Conservation (phyloP, 176 grass and related monocot species). For the Cymbopogon citratus region DNA sequence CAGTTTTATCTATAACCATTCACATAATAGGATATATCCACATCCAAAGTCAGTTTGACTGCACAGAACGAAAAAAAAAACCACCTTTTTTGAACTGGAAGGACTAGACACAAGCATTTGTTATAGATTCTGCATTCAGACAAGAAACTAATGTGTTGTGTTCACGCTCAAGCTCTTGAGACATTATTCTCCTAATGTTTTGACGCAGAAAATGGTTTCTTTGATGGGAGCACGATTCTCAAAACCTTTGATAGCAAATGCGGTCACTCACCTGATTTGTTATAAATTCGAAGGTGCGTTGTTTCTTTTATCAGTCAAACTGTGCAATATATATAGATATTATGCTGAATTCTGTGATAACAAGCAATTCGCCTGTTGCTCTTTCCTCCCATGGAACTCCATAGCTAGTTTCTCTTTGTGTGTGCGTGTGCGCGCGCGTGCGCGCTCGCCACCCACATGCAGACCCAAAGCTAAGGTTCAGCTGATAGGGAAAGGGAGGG, state of each 20-base stretch:
- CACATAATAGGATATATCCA: neutral
- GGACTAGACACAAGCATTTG: neutral
- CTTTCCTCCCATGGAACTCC: neutral
- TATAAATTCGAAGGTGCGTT: conserved; percentile 83
- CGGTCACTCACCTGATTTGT: conserved; percentile 85
- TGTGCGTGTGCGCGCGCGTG: no score
- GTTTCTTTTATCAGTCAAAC: neutral
- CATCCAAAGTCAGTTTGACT: neutral
- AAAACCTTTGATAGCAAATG: conserved; percentile 60
- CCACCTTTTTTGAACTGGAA: neutral
- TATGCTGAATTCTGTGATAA: neutral
- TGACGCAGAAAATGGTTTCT: conserved; percentile 76
- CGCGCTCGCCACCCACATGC: neutral
- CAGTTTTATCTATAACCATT: neutral
- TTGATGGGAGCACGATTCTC: conserved; percentile 91
- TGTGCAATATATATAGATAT: neutral
- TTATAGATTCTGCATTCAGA: no score
- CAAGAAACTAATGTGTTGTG: neutral
- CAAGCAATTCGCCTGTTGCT: neutral
- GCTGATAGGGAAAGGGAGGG: neutral
- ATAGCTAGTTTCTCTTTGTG: neutral
- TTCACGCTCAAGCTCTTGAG: neutral
- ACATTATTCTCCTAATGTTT: neutral
- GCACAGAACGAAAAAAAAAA: neutral
- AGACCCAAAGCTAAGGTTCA: neutral